Evolutionary conservation across 2,329 filamentous ascomycete species (phyloP).

Genomic region (Endoconidiophora laricicola): DNA sequence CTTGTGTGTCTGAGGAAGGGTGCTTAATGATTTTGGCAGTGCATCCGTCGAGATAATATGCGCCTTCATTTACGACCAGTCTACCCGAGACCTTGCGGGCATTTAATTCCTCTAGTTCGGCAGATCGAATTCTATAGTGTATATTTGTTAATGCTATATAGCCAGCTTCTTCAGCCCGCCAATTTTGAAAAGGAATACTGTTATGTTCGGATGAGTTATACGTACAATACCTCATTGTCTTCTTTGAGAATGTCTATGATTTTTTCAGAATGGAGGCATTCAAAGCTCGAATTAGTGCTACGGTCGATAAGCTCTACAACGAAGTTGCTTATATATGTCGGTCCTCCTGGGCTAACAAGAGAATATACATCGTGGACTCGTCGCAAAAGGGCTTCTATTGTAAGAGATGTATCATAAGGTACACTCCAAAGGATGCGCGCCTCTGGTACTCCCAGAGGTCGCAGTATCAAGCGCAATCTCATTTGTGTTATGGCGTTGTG

Average conservation of each 20-base stretch:
- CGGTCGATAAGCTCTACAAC: slow-evolving; percentile 51
- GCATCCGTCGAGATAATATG: too few species aligned
- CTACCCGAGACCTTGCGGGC: slow-evolving; percentile 56
- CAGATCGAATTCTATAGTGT: slow-evolving; percentile 51
- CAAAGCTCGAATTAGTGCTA: slow-evolving; percentile 44
- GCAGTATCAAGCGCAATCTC: slow-evolving; percentile 58
- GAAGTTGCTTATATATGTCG: slow-evolving; percentile 55
- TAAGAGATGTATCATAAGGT: slow-evolving; percentile 19
- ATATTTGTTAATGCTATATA: slow-evolving; percentile 12
- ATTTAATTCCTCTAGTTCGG: slow-evolving; percentile 55
- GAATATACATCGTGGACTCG: too few species aligned
- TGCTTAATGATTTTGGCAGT: too few species aligned
- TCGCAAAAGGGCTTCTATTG: too few species aligned
- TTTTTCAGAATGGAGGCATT: slow-evolving; percentile 73
- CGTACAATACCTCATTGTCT: slow-evolving; percentile 69
- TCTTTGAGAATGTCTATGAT: slow-evolving; percentile 56
- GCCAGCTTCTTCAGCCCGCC: too few species aligned
- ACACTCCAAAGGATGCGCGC: slow-evolving; percentile 57
- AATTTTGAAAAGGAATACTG: not conserved
- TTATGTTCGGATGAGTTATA: slow-evolving; percentile 14
- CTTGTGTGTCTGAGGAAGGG: too few species aligned
- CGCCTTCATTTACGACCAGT: slow-evolving; percentile 57
- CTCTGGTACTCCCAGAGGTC: slow-evolving; percentile 57
- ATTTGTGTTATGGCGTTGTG: slow-evolving; percentile 20
- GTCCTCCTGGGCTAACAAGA: too few species aligned